Evolutionary conservation across 2,329 filamentous ascomycete genomes (phyloP).

Genomic region (Epichloe brachyelytri): DNA sequence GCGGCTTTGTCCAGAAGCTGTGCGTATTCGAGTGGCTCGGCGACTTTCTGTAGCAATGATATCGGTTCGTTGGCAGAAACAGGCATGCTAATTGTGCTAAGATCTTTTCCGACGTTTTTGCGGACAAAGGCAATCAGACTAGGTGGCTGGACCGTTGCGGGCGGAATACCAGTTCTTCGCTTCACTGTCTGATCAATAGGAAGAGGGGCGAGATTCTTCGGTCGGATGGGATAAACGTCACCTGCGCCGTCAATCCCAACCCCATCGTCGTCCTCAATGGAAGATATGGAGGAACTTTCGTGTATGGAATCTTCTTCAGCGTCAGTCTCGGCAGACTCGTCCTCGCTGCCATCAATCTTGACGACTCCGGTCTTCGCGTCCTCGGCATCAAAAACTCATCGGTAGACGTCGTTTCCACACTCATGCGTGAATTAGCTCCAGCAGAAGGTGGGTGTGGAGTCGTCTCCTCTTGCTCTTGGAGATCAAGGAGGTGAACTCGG

Average conservation of each 20-base stretch:
- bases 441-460: slow-evolving; percentile 37
- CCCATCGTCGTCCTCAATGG: slow-evolving; percentile 45
- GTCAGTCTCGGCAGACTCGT: slow-evolving; percentile 30
- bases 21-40: slow-evolving; percentile 86
- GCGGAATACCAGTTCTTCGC: slow-evolving; percentile 57
- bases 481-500: slow-evolving; percentile 69
- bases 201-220: slow-evolving; percentile 64
- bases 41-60: slow-evolving; percentile 75
- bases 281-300: slow-evolving; percentile 46
- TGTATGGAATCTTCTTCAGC: slow-evolving; percentile 9
- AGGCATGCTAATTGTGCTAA: slow-evolving; percentile 95
- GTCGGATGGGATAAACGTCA: slow-evolving; percentile 58
- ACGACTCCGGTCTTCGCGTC: slow-evolving; percentile 54
- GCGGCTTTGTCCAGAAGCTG: slow-evolving; percentile 67
- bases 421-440: slow-evolving; percentile 37
- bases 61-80: slow-evolving; percentile 91
- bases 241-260: slow-evolving; percentile 46
- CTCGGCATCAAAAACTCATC: slow-evolving; percentile 95
- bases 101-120: slow-evolving; percentile 96
- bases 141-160: slow-evolving; percentile 68
- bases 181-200: slow-evolving; percentile 53
- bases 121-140: slow-evolving; percentile 88
- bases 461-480: slow-evolving; percentile 68
- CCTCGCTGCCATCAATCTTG: slow-evolving; percentile 59
- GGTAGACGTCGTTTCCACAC: slow-evolving; percentile 67